These are phyloP conservation scores for Metarhizium humberi DNA, from an alignment of 2,329 filamentous ascomycete species.

Conservation along the genomic window DNA sequence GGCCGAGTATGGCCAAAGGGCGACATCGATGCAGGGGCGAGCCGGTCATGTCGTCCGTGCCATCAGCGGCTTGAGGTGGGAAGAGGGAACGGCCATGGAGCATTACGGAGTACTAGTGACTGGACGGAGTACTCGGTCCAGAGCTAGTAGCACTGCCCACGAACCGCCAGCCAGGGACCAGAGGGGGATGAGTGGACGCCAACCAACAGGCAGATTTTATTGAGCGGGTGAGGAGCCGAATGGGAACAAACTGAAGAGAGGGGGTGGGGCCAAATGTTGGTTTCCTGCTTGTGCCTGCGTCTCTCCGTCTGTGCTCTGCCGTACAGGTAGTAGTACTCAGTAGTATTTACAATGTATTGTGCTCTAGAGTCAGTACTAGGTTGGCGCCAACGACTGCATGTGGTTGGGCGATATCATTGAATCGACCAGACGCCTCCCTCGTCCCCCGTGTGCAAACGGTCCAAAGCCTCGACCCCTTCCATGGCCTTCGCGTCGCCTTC, in stretches of 20 bases:
- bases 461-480: neutral
- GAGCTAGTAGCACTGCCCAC: too few species aligned
- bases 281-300: neutral
- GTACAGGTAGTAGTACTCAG: neutral
- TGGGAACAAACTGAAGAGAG: neutral
- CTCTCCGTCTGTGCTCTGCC: neutral
- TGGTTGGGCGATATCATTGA: neutral
- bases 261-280: neutral
- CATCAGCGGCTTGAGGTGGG: too few species aligned
- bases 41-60: too few species aligned
- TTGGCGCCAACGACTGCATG: neutral
- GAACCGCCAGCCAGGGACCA: too few species aligned
- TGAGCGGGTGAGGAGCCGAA: neutral
- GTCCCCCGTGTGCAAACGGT: neutral
- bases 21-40: too few species aligned
- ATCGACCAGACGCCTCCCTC: neutral
- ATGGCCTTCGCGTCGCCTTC: neutral
- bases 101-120: too few species aligned
- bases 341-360: neutral
- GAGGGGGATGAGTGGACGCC: neutral
- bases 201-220: neutral
- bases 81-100: too few species aligned
- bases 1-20: too few species aligned
- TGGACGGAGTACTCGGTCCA: too few species aligned
- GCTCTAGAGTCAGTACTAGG: neutral